Evolutionary conservation across 805 yeast genomes (phyloP), one percentile per base, ranked within the genome.

Genomic region (Wickerhamiella siamensis): DNA sequence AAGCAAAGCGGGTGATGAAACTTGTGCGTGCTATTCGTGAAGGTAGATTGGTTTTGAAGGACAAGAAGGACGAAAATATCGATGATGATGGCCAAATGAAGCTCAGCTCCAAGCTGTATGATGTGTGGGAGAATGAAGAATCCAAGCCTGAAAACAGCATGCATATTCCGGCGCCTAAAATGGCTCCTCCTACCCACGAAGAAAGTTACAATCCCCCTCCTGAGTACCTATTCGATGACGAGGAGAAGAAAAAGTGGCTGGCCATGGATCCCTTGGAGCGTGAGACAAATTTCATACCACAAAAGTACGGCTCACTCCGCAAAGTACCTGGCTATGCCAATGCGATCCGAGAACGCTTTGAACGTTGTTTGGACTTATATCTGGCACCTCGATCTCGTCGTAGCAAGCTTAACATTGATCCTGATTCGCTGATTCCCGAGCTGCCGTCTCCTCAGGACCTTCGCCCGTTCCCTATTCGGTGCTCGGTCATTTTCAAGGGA

Each of bases 121-220:
- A 91, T 61, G 69, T 91, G 44, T 91, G 99, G 99, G 83, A 78
- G 51, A 62, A 58, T 42, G 74, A 76, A 38, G 74, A 73, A 37
- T 71, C 67, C 34, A 74, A 71, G 40, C 59, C 69, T 3, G 62
- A 64, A 31, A 94, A 86, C 55, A 95, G 87, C 61, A 67, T 84
- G 37, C 84, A 75, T 48, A 67, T 88, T 52, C 75, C 95, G 57
- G 98, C 98, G 14, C 98, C 99, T 31, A 88, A 91, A 61, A 52
- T 84, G 53, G 77, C 95, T 14, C 97, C 96, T 29, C 99, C 99
- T 44, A 83, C 96, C 1, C 76, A 91, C 57, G 98, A 88, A 51
- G 95, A 88, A 65, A 77, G 91, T 54, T 91, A 91, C 62, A 91
- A 91, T 58, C 99, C 99, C 31, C 99, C 99, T 4, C 95, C 72